A percentile compares a stretch with the other conserved stretches of the same genome.
These are phyloP conservation scores for Aspergillaceae sp. DNA, from an alignment of 2,329 filamentous ascomycete species.

Conservation along the genomic window DNA sequence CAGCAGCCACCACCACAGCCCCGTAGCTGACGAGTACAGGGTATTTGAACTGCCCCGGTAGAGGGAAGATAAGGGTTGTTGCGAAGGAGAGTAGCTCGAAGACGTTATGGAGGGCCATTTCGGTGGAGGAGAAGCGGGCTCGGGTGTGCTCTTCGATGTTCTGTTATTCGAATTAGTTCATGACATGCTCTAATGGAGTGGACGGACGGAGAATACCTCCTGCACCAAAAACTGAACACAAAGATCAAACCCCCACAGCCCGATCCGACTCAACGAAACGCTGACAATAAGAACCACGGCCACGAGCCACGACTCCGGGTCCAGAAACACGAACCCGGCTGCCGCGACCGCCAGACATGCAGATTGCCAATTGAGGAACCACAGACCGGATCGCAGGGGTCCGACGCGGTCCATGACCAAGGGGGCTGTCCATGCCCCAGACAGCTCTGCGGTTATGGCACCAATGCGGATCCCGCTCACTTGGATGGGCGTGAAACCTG, in stretches of 20 bases:
- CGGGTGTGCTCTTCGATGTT: constrained; percentile 48
- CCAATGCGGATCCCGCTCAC: constrained; percentile 42
- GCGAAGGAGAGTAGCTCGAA: constrained; percentile 62
- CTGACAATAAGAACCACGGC: constrained; percentile 44
- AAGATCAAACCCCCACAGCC: constrained; percentile 55
- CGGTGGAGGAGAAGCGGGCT: constrained; percentile 61
- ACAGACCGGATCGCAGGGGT: constrained; percentile 57
- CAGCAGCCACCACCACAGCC: constrained; percentile 22
- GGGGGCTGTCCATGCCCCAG: constrained; percentile 46
- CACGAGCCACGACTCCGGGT: constrained; percentile 24
- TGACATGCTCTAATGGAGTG: no score
- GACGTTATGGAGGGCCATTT: constrained; percentile 58
- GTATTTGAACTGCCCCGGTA: constrained; percentile 56
- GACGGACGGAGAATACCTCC: constrained; percentile 36
- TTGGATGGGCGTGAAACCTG: constrained; percentile 40
- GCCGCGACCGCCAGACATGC: constrained; percentile 43
- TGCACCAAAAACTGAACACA: constrained; percentile 54
- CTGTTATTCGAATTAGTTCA: constrained; percentile 22
- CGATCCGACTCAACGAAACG: constrained; percentile 49
- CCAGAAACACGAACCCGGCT: constrained; percentile 33
- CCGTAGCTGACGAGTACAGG: constrained; percentile 52
- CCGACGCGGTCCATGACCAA: constrained; percentile 46
- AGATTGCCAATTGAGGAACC: constrained; percentile 63
- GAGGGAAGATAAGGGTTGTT: constrained; percentile 56
- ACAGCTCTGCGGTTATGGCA: constrained; percentile 46